Base-by-base conservation (phyloP, 495 filamentous ascomycete genomes). In the Bryoglossum gracile region DNA sequence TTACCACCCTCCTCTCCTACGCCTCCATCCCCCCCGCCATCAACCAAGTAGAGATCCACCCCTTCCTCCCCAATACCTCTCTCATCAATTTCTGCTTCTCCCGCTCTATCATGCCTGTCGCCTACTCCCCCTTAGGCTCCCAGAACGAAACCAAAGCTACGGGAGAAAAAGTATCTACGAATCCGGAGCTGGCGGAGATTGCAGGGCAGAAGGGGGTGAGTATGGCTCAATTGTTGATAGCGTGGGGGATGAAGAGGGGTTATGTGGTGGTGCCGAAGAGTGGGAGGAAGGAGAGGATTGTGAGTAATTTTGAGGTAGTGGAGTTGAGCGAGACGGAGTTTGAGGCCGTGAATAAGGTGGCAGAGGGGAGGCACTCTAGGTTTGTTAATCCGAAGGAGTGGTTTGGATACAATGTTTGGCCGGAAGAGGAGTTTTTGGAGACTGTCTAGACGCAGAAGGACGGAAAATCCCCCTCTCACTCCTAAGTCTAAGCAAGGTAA, bases 341-440 rank as follows among this genome's bases (percentile, higher is more conserved):
- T 55, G 67, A 67, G 59, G 72, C 69, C 8, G 70, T 83, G 26
- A 78, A 82, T 58, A 62, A 62, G 43, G 77, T 83, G 13, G 77
- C 75, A 8, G 67, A 78, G 59, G 71, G 72, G 37, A 74, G 81
- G 43, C 76, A 83, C 58, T 70, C 68, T 51, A 75, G 85, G 46
- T 87, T 89, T 58, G 83, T 89, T 34, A 86, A 88, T 66, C 87
- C 86, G 82, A 87, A 82, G 69, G 80, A 87, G 13, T 48, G 42
- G n/a, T 52, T 55, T 45, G 56, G 56, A 1, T 55, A 44, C 42
- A 35, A 55, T 41, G 38, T 51, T 10, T 59, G 50, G 50, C 13
- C 40, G 5, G 55, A 36, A 9, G 55, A 54, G 30, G 45, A 51
- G 24, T n/a, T 19, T n/a, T n/a, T n/a, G n/a, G n/a, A n/a, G n/a